A percentile compares a stretch with the other conserved stretches of the same genome.
phyloP scores from a whole-genome alignment of 805 yeast species.

The Candida peoriensis region DNA sequence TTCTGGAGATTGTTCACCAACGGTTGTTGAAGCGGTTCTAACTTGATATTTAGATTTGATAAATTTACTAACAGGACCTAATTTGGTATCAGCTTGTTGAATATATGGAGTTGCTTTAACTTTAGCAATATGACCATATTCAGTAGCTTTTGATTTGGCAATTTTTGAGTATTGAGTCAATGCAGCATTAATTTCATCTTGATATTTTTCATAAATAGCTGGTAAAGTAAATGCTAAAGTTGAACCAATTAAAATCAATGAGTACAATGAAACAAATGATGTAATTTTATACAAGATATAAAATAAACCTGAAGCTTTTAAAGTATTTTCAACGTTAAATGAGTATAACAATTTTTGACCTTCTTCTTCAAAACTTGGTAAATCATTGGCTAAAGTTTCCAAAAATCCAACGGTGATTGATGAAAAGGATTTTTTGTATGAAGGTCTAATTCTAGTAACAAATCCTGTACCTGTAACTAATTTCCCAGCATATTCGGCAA shows the following conservation, averaged over 20 bases:
- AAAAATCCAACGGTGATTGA: constrained; percentile 33
- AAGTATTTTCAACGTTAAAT: constrained; percentile 65
- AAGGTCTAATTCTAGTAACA: constrained; percentile 70
- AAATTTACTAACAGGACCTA: constrained; percentile 63
- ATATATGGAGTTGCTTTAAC: constrained; percentile 58
- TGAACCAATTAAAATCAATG: constrained; percentile 52
- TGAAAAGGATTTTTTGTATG: constrained; percentile 37
- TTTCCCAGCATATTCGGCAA: constrained; percentile 74
- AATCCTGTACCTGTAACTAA: constrained; percentile 71
- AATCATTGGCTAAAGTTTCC: constrained; percentile 39
- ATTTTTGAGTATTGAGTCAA: constrained; percentile 40
- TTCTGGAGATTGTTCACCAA: constrained; percentile 27
- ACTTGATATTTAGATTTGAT: constrained; percentile 46
- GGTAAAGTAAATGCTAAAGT: constrained; percentile 72
- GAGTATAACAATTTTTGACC: constrained; percentile 58
- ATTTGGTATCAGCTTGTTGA: constrained; percentile 49
- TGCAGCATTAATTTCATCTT: constrained; percentile 69
- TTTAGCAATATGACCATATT: constrained; percentile 41
- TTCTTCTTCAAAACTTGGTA: constrained; percentile 47
- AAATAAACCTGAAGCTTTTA: constrained; percentile 64
- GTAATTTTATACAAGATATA: constrained; percentile 68
- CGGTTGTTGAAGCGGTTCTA: constrained; percentile 72
- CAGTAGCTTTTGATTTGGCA: constrained; percentile 46
- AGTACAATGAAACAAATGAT: constrained; percentile 68
- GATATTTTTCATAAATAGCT: constrained; percentile 63